Evolutionary conservation across 179 eudicot species (phyloP).

Genomic region (Beta macrorhiza): DNA sequence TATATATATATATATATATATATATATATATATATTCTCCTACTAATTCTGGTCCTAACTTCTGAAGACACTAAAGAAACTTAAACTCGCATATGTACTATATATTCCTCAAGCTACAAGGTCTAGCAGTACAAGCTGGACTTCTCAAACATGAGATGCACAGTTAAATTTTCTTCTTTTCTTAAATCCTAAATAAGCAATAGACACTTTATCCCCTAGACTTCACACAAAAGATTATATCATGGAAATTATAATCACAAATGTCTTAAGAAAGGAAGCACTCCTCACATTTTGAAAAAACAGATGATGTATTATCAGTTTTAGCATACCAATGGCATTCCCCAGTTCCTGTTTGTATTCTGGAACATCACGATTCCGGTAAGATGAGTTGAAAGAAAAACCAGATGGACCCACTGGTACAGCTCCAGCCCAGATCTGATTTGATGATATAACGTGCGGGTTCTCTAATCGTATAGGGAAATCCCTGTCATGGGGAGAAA

Average conservation of each 20-base stretch:
- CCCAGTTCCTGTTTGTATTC: slow-evolving; percentile 90
- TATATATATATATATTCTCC: no score
- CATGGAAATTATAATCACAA: background rate
- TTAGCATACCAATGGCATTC: slow-evolving; percentile 84
- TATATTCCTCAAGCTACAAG: background rate
- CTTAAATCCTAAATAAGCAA: background rate
- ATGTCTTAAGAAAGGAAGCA: background rate
- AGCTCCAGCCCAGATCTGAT: slow-evolving; percentile 95
- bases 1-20: no score
- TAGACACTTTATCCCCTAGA: background rate
- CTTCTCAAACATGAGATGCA: background rate
- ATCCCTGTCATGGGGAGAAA: slow-evolving; percentile 43
- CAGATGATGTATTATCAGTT: slow-evolving; percentile 11
- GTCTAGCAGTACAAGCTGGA: background rate
- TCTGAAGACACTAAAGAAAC: background rate
- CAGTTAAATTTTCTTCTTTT: background rate
- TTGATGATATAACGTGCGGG: slow-evolving; percentile 89
- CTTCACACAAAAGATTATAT: background rate
- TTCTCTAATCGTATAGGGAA: slow-evolving; percentile 92
- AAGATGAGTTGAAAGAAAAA: slow-evolving; percentile 81
- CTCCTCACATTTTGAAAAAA: background rate
- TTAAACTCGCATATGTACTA: background rate
- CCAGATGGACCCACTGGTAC: slow-evolving; percentile 89
- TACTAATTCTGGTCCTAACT: background rate
- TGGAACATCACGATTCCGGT: slow-evolving; percentile 66